These are phyloP conservation scores for Coelastrella sp. DNA, from an alignment of 139 green algal genomes.

Conservation along the genomic window DNA sequence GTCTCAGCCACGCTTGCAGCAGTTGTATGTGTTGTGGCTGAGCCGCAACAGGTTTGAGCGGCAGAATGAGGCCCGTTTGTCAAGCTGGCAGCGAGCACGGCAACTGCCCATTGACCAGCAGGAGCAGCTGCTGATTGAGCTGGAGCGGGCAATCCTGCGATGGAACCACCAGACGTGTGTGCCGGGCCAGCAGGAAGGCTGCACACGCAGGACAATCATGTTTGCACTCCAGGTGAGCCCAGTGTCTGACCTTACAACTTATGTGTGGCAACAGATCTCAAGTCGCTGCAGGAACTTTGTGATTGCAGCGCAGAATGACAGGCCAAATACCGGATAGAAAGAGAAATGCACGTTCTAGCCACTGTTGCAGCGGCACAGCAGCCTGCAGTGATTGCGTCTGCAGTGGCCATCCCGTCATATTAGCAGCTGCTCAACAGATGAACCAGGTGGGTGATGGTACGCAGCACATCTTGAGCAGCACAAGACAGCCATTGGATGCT, in stretches of 20 bases:
- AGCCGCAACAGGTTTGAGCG: slow-evolving; percentile 35
- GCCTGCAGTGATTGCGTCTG: too few species aligned
- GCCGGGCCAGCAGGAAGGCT: background rate
- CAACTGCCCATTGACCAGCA: background rate
- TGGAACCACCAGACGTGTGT: slow-evolving; percentile 40
- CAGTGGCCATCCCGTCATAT: too few species aligned
- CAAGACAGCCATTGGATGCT: background rate
- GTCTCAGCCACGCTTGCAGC: slow-evolving; percentile 4
- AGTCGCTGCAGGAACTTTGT: too few species aligned
- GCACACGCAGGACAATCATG: background rate
- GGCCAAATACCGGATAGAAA: too few species aligned
- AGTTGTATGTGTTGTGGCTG: slow-evolving; percentile 40
- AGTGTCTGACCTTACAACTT: background rate
- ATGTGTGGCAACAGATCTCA: too few species aligned
- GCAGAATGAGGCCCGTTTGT: background rate
- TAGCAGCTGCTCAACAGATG: too few species aligned
- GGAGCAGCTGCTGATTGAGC: slow-evolving; percentile 21
- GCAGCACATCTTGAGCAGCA: background rate
- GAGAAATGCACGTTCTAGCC: too few species aligned
- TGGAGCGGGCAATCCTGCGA: slow-evolving; percentile 34
- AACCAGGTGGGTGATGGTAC: background rate
- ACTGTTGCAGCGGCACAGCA: too few species aligned
- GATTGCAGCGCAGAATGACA: too few species aligned
- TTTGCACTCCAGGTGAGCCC: slow-evolving; percentile 10
- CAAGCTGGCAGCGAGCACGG: slow-evolving; percentile 33